phyloP scores from a whole-genome alignment of 306 rosid species.

The Glycine tomentella region DNA sequence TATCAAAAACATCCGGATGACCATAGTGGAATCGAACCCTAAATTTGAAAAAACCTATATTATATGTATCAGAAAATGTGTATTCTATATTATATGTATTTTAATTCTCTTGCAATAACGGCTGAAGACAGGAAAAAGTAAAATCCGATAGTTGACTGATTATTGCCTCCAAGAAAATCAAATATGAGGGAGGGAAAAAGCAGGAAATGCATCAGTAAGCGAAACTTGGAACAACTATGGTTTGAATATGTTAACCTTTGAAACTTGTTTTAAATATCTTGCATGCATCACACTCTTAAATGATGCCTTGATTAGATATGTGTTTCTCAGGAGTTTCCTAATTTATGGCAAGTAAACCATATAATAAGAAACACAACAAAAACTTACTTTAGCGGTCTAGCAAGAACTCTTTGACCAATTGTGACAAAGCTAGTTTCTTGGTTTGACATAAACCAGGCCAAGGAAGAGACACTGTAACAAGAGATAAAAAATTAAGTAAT shows the following conservation, averaged over 20 bases:
- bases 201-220: conserved; percentile 8
- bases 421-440: conserved; percentile 99
- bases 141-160: conserved; percentile 17
- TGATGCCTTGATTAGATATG: too few relatives aligned
- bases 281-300: too few relatives aligned
- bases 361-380: conserved; percentile 40
- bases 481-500: conserved; percentile 34
- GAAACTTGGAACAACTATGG: too few relatives aligned
- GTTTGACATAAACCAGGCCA: conserved; percentile 99
- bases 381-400: conserved; percentile 90
- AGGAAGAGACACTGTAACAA: conserved; percentile 87
- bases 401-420: conserved; percentile 95
- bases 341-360: background rate
- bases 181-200: background rate
- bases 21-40: conserved; percentile 99
- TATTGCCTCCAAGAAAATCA: conserved; percentile 34
- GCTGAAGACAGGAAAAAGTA: conserved; percentile 20
- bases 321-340: conserved; percentile 16
- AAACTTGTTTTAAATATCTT: too few relatives aligned
- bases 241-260: too few relatives aligned
- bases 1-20: conserved; percentile 95
- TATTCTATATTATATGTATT: conserved; percentile 21
- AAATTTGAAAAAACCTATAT: conserved; percentile 42
- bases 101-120: conserved; percentile 4
- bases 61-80: conserved; percentile 26